A percentile compares a stretch with the other conserved stretches of the same genome.
These are phyloP conservation scores for Corynascus novoguineensis DNA, from an alignment of 495 filamentous ascomycete genomes.

Conservation along the genomic window DNA sequence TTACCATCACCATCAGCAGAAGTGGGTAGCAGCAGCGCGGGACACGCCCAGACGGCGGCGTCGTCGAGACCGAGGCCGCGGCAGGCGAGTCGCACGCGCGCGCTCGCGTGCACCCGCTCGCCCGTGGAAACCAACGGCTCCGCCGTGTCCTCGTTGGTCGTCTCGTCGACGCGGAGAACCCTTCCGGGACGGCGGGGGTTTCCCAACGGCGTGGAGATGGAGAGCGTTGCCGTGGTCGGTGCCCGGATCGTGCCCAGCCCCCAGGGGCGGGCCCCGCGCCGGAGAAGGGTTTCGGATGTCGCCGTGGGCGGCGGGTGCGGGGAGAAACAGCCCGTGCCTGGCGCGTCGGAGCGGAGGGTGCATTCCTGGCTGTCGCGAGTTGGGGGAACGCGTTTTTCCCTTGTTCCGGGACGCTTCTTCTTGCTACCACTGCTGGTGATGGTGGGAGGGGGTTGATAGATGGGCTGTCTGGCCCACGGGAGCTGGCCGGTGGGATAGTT, in stretches of 20 bases:
- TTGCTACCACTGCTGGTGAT: background rate
- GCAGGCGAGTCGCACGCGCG: conserved; percentile 25
- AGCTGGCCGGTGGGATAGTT: background rate
- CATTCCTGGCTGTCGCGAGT: conserved; percentile 7
- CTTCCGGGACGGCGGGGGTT: conserved; percentile 27
- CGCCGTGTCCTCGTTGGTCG: conserved; percentile 29
- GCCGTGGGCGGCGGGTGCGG: conserved; percentile 13
- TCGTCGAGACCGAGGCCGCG: conserved; percentile 29
- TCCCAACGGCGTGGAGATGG: conserved; percentile 25
- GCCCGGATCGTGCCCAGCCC: conserved; percentile 21
- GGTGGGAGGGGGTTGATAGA: conserved; percentile 11
- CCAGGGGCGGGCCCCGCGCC: conserved; percentile 27
- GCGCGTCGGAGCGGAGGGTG: conserved; percentile 1
- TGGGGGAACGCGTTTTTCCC: too few species aligned
- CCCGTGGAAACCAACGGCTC: conserved; percentile 27
- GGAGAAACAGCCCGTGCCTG: background rate
- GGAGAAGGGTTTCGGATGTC: conserved; percentile 9
- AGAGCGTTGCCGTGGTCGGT: conserved; percentile 20
- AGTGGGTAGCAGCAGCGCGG: conserved; percentile 6
- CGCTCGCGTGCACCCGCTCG: conserved; percentile 27
- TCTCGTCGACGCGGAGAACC: conserved; percentile 26
- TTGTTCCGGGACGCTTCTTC: background rate
- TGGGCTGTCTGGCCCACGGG: conserved; percentile 15
- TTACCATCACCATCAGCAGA: background rate
- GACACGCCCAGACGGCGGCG: conserved; percentile 23